Conservation (phyloP, 495 filamentous ascomycete species). For the Lasiosphaeria ovina region DNA sequence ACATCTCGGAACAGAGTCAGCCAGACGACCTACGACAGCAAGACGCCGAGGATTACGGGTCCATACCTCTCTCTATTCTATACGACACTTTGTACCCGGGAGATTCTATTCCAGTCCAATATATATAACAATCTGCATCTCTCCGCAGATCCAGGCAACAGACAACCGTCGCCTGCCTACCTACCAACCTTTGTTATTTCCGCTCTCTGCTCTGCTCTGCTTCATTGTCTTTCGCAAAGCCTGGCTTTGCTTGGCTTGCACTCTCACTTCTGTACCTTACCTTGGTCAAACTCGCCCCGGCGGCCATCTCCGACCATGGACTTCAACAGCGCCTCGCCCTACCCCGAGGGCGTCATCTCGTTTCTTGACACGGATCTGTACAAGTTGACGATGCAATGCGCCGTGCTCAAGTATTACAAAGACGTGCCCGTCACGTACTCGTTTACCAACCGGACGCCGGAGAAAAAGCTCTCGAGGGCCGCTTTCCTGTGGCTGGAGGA, state of each 20-base stretch:
- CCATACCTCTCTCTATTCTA: no score
- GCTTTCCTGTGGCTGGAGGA: constrained; percentile 83
- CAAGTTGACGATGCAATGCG: constrained; percentile 99
- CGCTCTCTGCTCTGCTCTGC: background rate
- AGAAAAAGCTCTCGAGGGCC: constrained; percentile 81
- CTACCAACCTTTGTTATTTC: background rate
- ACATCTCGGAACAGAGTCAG: no score
- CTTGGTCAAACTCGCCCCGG: background rate
- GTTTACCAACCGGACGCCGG: constrained; percentile 91
- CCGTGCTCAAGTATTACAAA: constrained; percentile 84
- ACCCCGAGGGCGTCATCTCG: constrained; percentile 73
- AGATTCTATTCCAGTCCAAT: no score
- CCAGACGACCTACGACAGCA: no score
- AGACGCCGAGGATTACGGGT: no score
- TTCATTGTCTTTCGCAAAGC: background rate
- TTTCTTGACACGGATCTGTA: constrained; percentile 97
- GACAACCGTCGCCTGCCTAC: no score
- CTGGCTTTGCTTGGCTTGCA: background rate
- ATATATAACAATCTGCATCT: no score
- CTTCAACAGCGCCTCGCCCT: constrained; percentile 57
- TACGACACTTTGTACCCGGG: no score
- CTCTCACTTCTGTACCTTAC: background rate
- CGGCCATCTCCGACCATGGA: constrained; percentile 36
- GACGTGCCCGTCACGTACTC: constrained; percentile 83
- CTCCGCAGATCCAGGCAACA: no score